Percentiles rank a stretch among this genome's conserved stretches.
Conservation (phyloP, 139 green algal genomes). For the Protoeuglena noctilucae region DNA sequence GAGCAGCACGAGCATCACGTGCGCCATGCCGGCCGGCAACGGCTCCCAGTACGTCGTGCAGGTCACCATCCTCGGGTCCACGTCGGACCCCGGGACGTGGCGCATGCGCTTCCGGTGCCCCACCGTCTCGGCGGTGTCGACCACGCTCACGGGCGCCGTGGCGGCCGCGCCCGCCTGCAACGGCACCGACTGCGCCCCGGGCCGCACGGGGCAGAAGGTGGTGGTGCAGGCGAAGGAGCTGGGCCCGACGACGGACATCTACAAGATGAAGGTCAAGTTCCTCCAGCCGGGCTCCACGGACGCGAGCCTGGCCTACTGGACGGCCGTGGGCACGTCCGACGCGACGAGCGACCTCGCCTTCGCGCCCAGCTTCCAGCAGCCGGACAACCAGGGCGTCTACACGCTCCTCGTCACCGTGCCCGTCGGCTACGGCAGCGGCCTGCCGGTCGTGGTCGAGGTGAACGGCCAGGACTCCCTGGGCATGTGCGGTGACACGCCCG, state of each 20-base stretch:
- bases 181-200: not conserved
- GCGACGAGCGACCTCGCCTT: constrained; percentile 1
- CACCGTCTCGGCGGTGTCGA: too few relatives aligned
- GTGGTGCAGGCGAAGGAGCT: not conserved
- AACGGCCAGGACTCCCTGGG: constrained; percentile 7
- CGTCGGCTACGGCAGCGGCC: constrained; percentile 2
- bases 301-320: not conserved
- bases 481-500: constrained; percentile 2
- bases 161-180: too few relatives aligned
- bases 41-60: constrained; percentile 4
- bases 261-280: constrained; percentile 4
- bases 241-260: not conserved
- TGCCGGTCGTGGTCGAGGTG: constrained; percentile 7
- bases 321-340: not conserved
- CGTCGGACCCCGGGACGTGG: too few relatives aligned
- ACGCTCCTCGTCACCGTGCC: constrained; percentile 2
- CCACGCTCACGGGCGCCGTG: too few relatives aligned
- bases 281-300: not conserved
- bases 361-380: not conserved
- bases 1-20: constrained; percentile 8
- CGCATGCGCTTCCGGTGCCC: too few relatives aligned
- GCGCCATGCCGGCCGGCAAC: constrained; percentile 2
- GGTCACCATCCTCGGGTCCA: constrained; percentile 6
- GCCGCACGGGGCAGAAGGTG: constrained; percentile 2
- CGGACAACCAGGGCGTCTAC: constrained; percentile 6